Conservation (phyloP, 805 yeast genomes). For the Wickerhamiella musiphila region DNA sequence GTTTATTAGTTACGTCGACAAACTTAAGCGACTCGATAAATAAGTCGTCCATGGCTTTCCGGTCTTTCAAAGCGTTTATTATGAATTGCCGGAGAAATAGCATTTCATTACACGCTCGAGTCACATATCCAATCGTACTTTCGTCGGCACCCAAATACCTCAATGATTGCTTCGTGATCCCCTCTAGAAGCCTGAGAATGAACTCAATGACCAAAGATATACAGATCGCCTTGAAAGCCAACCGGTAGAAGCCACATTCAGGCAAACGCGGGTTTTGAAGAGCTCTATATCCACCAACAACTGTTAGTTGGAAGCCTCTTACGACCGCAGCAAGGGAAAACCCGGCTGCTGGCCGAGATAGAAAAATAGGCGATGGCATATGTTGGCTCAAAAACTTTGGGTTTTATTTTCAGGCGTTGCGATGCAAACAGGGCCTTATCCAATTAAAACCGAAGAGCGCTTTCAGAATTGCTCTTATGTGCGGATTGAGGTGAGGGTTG, state of each 20-base stretch:
- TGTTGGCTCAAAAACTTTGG: too few relatives aligned
- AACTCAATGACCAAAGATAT: constrained; percentile 26
- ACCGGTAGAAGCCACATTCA: constrained; percentile 23
- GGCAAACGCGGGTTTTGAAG: constrained; percentile 28
- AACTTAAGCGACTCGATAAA: constrained; percentile 25
- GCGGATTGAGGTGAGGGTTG: too few relatives aligned
- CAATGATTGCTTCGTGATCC: constrained; percentile 11
- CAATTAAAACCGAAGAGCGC: too few relatives aligned
- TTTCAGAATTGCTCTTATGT: too few relatives aligned
- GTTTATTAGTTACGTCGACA: constrained; percentile 24
- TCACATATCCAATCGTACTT: constrained; percentile 8
- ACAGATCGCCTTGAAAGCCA: constrained; percentile 23
- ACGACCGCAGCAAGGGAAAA: constrained; percentile 32
- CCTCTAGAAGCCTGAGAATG: constrained; percentile 20
- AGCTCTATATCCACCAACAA: constrained; percentile 32
- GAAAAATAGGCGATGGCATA: constrained; percentile 45
- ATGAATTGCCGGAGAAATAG: constrained; percentile 27
- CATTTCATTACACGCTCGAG: constrained; percentile 20
- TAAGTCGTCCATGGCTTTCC: constrained; percentile 20
- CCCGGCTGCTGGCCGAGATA: constrained; percentile 40
- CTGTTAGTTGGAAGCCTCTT: constrained; percentile 36
- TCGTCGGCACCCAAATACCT: constrained; percentile 11
- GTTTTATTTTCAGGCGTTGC: too few relatives aligned
- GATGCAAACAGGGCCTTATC: too few relatives aligned
- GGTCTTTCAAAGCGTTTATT: constrained; percentile 15